Evolutionary conservation across 257 asterid species (phyloP).

Genomic region (Nicotiana tabacum): DNA sequence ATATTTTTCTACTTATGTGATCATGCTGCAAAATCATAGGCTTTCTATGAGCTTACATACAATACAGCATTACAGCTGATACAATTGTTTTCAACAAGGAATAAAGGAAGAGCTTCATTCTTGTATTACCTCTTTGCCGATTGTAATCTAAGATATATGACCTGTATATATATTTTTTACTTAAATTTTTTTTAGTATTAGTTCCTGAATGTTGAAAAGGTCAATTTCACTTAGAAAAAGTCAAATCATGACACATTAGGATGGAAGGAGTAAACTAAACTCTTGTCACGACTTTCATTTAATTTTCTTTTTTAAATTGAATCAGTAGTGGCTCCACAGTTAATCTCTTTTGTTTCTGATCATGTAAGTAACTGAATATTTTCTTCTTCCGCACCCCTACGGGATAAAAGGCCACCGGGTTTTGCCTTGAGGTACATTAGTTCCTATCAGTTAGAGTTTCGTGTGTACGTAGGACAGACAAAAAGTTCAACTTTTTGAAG

Average conservation of each 20-base stretch:
- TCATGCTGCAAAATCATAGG: not conserved
- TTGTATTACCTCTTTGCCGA: not conserved
- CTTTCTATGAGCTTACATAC: not conserved
- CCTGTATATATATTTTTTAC: not conserved
- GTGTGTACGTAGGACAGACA: not conserved
- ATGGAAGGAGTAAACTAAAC: not conserved
- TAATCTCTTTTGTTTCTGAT: not conserved
- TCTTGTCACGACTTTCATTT: not conserved
- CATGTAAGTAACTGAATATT: constrained; percentile 6
- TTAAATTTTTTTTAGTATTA: not conserved
- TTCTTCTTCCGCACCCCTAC: not conserved
- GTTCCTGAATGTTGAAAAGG: not conserved
- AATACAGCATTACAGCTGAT: not conserved
- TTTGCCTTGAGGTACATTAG: not conserved
- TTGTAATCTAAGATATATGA: not conserved
- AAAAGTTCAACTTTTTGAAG: not conserved
- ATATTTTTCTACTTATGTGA: not conserved
- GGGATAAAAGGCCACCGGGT: not conserved
- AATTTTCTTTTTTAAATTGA: not conserved
- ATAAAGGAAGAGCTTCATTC: not conserved
- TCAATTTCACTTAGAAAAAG: not conserved
- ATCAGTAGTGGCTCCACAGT: not conserved
- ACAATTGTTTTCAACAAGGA: not conserved
- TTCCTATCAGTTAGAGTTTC: not conserved
- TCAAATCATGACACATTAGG: not conserved